Percentiles rank a stretch among this genome's conserved stretches.
phyloP scores from a whole-genome alignment of 768 basidiomycete genomes.

The Chalciporus pseudorubinellus region DNA sequence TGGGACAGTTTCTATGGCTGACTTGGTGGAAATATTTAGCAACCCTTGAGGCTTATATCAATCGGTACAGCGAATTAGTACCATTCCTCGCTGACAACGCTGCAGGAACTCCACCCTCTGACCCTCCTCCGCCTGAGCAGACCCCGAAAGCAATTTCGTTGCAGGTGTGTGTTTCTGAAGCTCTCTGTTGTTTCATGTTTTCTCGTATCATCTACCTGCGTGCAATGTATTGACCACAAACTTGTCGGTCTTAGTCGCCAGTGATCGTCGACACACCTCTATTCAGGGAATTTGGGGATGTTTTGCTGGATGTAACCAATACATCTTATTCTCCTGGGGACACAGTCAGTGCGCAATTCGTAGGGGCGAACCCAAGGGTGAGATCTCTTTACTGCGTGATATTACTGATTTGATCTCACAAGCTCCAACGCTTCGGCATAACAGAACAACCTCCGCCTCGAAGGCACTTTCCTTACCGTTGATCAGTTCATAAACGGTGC shows the following conservation, averaged over 20 bases:
- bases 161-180: conserved; percentile 40
- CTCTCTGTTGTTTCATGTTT: not conserved
- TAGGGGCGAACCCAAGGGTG: conserved; percentile 78
- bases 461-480: conserved; percentile 68
- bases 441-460: conserved; percentile 76
- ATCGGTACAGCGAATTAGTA: conserved; percentile 68
- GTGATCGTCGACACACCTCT: conserved; percentile 61
- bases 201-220: not conserved
- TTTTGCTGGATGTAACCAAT: conserved; percentile 51
- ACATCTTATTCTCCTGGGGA: conserved; percentile 54
- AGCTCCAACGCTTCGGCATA: not conserved
- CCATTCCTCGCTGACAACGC: conserved; percentile 54
- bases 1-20: not conserved
- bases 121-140: conserved; percentile 62
- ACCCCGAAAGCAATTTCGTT: conserved; percentile 66
- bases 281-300: conserved; percentile 59
- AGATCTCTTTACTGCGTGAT: conserved; percentile 18
- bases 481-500: conserved; percentile 47
- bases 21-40: conserved; percentile 34
- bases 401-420: not conserved
- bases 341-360: conserved; percentile 60
- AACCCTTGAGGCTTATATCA: conserved; percentile 78
- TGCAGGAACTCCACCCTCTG: conserved; percentile 51
- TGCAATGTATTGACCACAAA: not conserved
- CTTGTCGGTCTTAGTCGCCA: conserved; percentile 40